A percentile compares a stretch with the other conserved stretches of the same genome.
Evolutionary conservation across 2,329 filamentous ascomycete species (phyloP).

Genomic region (Torrubiella hemipterigena): DNA sequence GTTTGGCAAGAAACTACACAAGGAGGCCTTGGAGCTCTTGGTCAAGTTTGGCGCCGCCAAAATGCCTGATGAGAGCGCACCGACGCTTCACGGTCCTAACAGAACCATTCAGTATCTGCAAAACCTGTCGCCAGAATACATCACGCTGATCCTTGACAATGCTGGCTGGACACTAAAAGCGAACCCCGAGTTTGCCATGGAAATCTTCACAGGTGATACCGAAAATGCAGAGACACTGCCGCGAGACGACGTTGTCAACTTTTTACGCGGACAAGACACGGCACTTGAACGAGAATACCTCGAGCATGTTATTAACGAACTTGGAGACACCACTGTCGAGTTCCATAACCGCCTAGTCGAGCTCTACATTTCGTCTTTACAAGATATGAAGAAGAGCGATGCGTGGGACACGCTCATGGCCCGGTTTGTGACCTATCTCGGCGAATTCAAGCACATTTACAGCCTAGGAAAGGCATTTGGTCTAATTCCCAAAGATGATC

Average conservation of each 20-base stretch:
- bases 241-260: conserved; percentile 61
- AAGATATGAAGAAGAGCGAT: conserved; percentile 26
- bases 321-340: conserved; percentile 72
- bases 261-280: conserved; percentile 57
- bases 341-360: conserved; percentile 79
- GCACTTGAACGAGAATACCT: conserved; percentile 70
- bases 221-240: conserved; percentile 90
- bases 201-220: conserved; percentile 84
- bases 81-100: conserved; percentile 62
- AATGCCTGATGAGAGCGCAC: conserved; percentile 35
- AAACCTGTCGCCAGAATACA: conserved; percentile 71
- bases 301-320: conserved; percentile 80
- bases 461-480: conserved; percentile 66
- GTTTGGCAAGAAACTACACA: conserved; percentile 87
- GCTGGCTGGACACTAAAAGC: conserved; percentile 73
- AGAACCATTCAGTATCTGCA: conserved; percentile 86
- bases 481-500: conserved; percentile 69
- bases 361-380: conserved; percentile 49
- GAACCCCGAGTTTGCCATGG: conserved; percentile 70
- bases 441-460: conserved; percentile 61
- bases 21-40: conserved; percentile 72
- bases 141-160: conserved; percentile 85
- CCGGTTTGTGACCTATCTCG: conserved; percentile 63
- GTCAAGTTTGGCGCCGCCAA: conserved; percentile 62
- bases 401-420: conserved; percentile 47